Conservation (phyloP, 352 stramenopile genomes). For the Pythium graminicola region DNA sequence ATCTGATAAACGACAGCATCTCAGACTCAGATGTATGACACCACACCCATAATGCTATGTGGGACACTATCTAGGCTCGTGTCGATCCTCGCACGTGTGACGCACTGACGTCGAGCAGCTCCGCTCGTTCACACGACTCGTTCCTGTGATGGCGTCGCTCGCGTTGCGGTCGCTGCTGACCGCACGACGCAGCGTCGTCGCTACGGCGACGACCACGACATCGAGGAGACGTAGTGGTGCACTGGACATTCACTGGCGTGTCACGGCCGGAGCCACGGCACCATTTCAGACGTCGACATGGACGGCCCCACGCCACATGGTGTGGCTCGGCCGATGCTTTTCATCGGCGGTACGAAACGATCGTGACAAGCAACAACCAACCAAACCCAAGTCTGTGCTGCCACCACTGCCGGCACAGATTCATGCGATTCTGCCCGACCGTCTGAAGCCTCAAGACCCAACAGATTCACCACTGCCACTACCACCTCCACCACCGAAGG, state of each 20-base stretch:
- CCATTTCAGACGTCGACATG: conserved; percentile 9
- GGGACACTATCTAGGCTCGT: not conserved
- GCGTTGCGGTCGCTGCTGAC: conserved; percentile 18
- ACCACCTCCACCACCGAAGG: conserved; percentile 44
- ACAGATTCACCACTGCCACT: conserved; percentile 15
- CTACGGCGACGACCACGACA: not conserved
- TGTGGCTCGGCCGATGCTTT: not conserved
- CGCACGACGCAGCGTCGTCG: not conserved
- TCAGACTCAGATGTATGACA: not conserved
- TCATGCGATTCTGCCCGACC: conserved; percentile 29
- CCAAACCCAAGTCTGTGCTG: conserved; percentile 5
- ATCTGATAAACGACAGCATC: not conserved
- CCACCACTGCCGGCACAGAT: conserved; percentile 10
- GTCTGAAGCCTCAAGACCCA: conserved; percentile 34
- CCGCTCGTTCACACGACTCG: not conserved
- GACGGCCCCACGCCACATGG: not conserved
- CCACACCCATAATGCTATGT: too few relatives aligned
- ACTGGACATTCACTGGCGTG: conserved; percentile 13
- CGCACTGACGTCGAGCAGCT: conserved; percentile 1
- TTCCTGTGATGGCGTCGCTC: conserved; percentile 11
- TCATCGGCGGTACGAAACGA: not conserved
- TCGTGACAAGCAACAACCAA: not conserved
- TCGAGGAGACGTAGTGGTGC: conserved; percentile 7
- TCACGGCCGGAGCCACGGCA: not conserved
- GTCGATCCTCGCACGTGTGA: not conserved